Conservation (phyloP, 2,329 filamentous ascomycete genomes). For the Ophiostoma quercus region DNA sequence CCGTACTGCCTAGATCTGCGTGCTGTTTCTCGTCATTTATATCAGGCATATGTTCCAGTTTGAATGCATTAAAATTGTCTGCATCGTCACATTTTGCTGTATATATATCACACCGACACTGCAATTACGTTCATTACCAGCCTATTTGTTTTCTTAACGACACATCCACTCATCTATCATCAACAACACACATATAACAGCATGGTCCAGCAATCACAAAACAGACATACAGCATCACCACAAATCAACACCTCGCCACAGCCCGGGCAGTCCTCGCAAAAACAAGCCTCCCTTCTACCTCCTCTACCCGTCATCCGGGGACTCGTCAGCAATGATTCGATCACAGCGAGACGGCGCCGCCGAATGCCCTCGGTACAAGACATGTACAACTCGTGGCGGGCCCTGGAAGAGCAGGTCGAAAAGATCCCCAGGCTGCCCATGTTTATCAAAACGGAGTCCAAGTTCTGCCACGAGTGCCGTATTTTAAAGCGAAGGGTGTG, state of each 20-base stretch:
- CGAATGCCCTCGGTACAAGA: conserved; percentile 25
- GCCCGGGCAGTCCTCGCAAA: background rate
- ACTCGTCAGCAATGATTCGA: background rate
- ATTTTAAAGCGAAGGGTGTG: conserved; percentile 21
- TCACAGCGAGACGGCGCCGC: background rate
- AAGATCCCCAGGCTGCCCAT: conserved; percentile 24
- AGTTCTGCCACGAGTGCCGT: conserved; percentile 25
- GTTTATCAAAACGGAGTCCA: conserved; percentile 22
- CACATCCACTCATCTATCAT: too few relatives aligned
- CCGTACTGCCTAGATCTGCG: background rate
- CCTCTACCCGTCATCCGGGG: background rate
- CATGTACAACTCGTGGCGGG: conserved; percentile 29
- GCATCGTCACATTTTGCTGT: background rate
- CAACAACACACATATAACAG: background rate
- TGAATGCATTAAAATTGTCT: background rate
- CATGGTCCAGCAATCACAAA: background rate
- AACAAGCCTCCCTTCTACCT: background rate
- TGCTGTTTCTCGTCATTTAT: background rate
- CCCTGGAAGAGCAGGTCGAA: conserved; percentile 23
- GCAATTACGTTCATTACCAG: too few relatives aligned
- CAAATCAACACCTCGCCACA: background rate
- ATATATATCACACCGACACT: too few relatives aligned
- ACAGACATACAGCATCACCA: background rate
- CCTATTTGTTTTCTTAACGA: background rate
- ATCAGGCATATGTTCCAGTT: background rate